Evolutionary conservation across 805 yeast genomes (phyloP).

Genomic region (Candida ortonii): DNA sequence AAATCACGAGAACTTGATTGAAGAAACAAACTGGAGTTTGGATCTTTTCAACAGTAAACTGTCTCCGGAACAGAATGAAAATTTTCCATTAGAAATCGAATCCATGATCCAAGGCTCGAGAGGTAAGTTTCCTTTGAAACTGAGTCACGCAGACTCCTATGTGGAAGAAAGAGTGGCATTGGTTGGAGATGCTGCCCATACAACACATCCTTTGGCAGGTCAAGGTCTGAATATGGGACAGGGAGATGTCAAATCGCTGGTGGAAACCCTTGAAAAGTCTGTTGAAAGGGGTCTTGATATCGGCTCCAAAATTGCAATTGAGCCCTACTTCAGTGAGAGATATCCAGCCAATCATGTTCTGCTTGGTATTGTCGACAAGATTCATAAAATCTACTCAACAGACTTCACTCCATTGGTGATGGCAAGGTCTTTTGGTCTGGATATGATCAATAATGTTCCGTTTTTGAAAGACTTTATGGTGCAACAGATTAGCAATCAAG

Average conservation of each 20-base stretch:
- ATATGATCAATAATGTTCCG: constrained; percentile 58
- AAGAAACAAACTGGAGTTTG: constrained; percentile 74
- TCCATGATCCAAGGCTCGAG: constrained; percentile 61
- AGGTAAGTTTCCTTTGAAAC: constrained; percentile 83
- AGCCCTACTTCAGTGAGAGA: constrained; percentile 82
- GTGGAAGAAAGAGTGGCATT: constrained; percentile 81
- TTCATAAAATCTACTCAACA: constrained; percentile 82
- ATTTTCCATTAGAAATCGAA: constrained; percentile 64
- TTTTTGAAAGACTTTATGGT: constrained; percentile 71
- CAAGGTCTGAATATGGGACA: constrained; percentile 99
- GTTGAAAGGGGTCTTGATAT: constrained; percentile 79
- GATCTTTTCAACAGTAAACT: constrained; percentile 34
- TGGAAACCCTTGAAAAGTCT: constrained; percentile 67
- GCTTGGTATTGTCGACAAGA: constrained; percentile 85
- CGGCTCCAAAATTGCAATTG: constrained; percentile 76
- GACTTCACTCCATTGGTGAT: constrained; percentile 72
- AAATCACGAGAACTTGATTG: constrained; percentile 45
- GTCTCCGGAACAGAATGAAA: constrained; percentile 47
- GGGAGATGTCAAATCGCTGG: constrained; percentile 76
- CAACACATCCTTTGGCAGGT: constrained; percentile 96
- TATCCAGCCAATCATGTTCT: constrained; percentile 77
- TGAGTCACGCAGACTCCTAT: constrained; percentile 90
- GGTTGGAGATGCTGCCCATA: constrained; percentile 98
- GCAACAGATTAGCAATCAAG: constrained; percentile 38
- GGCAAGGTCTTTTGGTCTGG: constrained; percentile 73